phyloP scores from a whole-genome alignment of 192 early-diverging fungal species.

The Linnemannia zychae region DNA sequence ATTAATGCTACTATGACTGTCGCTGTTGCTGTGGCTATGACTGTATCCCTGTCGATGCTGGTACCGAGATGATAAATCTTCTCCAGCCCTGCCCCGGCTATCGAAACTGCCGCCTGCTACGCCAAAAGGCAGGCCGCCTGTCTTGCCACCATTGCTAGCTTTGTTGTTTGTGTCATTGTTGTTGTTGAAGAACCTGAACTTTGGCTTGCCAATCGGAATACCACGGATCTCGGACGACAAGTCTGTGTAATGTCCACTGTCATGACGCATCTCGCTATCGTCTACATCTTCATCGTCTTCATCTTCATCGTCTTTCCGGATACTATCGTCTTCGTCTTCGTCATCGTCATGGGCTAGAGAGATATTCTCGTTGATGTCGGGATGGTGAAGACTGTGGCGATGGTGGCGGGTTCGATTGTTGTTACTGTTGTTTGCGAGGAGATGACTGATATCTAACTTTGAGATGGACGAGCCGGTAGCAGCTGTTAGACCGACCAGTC shows the following conservation, averaged over 20 bases:
- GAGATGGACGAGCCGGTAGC: neutral
- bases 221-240: slow-evolving; percentile 11
- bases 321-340: slow-evolving; percentile 1
- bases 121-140: neutral
- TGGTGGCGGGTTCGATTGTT: neutral
- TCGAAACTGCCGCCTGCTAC: slow-evolving; percentile 18
- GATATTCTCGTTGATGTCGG: slow-evolving; percentile 10
- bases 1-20: slow-evolving; percentile 38
- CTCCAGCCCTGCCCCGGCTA: neutral
- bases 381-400: slow-evolving; percentile 4
- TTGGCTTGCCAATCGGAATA: slow-evolving; percentile 42
- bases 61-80: slow-evolving; percentile 15
- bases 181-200: slow-evolving; percentile 3
- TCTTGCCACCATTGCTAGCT: neutral
- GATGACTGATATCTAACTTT: slow-evolving; percentile 28
- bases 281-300: slow-evolving; percentile 25
- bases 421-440: slow-evolving; percentile 6
- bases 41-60: slow-evolving; percentile 22
- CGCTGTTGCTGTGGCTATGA: slow-evolving; percentile 41
- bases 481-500: neutral
- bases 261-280: slow-evolving; percentile 10
- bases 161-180: neutral
- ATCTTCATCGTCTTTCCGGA: neutral
- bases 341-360: slow-evolving; percentile 20
- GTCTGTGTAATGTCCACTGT: slow-evolving; percentile 47